A percentile compares a stretch with the other conserved stretches of the same genome.
Conservation (phyloP, 192 early-diverging fungal species). For the Rhizophagus sp. region DNA sequence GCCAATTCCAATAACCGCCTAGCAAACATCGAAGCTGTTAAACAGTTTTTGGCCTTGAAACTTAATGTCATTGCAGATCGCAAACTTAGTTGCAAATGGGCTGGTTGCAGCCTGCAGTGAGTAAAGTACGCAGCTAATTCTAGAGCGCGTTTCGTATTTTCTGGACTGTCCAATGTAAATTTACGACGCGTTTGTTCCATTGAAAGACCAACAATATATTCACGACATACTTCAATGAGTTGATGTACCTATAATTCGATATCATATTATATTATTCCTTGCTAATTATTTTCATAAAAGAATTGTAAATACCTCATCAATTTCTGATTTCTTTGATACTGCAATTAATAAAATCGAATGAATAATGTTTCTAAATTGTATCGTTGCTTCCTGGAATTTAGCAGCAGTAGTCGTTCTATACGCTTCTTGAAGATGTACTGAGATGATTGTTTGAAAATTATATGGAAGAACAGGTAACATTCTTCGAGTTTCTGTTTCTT, state of each 20-base stretch:
- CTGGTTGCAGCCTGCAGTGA: constrained; percentile 84
- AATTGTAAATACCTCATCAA: constrained; percentile 64
- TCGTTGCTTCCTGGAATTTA: constrained; percentile 79
- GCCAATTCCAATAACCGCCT: constrained; percentile 87
- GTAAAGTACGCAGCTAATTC: constrained; percentile 98
- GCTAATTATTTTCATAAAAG: neutral
- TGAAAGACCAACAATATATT: constrained; percentile 89
- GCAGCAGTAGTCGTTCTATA: constrained; percentile 80
- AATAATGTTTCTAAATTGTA: constrained; percentile 73
- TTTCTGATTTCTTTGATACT: constrained; percentile 63
- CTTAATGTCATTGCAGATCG: constrained; percentile 84
- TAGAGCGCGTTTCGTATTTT: constrained; percentile 66
- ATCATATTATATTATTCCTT: neutral
- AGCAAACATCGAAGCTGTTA: constrained; percentile 85
- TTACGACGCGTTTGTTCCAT: constrained; percentile 82
- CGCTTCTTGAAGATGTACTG: constrained; percentile 77
- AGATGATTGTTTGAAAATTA: constrained; percentile 58
- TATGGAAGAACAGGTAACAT: constrained; percentile 63
- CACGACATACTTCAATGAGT: constrained; percentile 78
- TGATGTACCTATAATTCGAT: constrained; percentile 47
- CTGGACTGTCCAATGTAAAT: constrained; percentile 56
- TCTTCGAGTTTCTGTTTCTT: constrained; percentile 51
- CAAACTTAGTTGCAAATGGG: constrained; percentile 86
- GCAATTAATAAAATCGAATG: constrained; percentile 79
- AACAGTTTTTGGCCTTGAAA: constrained; percentile 83